These are phyloP conservation scores for Candolleomyces eurysporus DNA, from an alignment of 768 basidiomycete species.

Conservation along the genomic window DNA sequence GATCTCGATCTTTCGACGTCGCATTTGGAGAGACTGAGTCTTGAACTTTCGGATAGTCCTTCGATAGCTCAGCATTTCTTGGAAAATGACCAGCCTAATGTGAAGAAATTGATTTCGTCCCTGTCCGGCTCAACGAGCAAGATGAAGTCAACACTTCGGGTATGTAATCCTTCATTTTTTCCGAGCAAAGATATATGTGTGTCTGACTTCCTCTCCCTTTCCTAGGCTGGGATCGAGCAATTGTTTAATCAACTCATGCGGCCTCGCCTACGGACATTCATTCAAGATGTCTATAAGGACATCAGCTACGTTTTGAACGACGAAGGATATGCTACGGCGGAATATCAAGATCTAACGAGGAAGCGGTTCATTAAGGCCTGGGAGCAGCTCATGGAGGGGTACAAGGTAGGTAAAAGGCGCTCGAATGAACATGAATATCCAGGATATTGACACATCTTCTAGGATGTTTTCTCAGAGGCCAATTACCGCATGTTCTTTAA, in stretches of 20 bases:
- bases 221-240: conserved; percentile 83
- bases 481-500: conserved; percentile 89
- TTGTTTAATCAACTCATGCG: conserved; percentile 93
- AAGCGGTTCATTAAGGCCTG: conserved; percentile 90
- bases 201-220: conserved; percentile 4
- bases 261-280: conserved; percentile 79
- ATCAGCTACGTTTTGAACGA: conserved; percentile 88
- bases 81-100: conserved; percentile 48
- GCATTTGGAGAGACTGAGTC: conserved; percentile 81
- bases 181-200: neutral
- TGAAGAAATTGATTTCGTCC: conserved; percentile 45
- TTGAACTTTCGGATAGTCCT: conserved; percentile 56
- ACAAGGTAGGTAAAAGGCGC: conserved; percentile 55
- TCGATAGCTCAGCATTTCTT: conserved; percentile 68
- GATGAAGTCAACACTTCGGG: conserved; percentile 73
- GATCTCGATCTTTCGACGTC: conserved; percentile 91
- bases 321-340: conserved; percentile 77
- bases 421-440: neutral
- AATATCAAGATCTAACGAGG: conserved; percentile 80
- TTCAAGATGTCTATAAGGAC: conserved; percentile 89
- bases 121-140: conserved; percentile 57
- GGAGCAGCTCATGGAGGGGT: conserved; percentile 84
- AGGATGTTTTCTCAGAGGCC: conserved; percentile 85
- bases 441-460: conserved; percentile 6
- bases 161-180: conserved; percentile 26